These are phyloP conservation scores for Citrus inodora DNA, from an alignment of 345 rosid genomes.

Conservation along the genomic window DNA sequence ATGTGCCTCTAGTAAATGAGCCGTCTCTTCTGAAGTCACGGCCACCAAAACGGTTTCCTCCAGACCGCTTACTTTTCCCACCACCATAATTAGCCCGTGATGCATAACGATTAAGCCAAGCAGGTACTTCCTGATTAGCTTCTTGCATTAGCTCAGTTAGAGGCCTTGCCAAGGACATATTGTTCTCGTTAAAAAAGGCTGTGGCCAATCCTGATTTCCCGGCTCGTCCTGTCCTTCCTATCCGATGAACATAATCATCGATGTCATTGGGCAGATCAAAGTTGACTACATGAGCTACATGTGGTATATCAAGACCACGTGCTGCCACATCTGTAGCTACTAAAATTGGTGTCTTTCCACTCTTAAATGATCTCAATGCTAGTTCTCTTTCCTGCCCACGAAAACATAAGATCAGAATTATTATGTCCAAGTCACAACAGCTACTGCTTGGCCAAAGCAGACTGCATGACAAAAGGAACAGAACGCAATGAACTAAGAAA, in stretches of 20 bases:
- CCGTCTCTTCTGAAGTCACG: conserved; percentile 49
- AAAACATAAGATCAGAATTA: neutral
- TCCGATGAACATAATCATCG: conserved; percentile 60
- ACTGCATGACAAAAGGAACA: neutral
- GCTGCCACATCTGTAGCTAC: conserved; percentile 63
- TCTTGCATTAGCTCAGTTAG: conserved; percentile 52
- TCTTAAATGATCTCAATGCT: conserved; percentile 53
- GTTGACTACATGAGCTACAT: conserved; percentile 58
- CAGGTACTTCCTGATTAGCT: conserved; percentile 57
- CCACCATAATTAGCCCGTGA: conserved; percentile 34
- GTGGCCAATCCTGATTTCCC: conserved; percentile 55
- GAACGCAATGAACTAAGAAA: neutral
- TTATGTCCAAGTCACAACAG: neutral
- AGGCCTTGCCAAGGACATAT: conserved; percentile 39
- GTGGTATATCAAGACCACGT: conserved; percentile 62
- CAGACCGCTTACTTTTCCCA: conserved; percentile 39
- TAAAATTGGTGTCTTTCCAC: conserved; percentile 53
- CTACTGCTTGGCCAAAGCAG: neutral
- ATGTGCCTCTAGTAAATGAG: conserved; percentile 19
- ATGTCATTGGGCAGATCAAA: conserved; percentile 65
- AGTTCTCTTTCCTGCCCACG: conserved; percentile 51
- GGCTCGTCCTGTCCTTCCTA: conserved; percentile 61
- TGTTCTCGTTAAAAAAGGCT: conserved; percentile 58
- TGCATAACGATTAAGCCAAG: conserved; percentile 45
- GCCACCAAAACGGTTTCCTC: conserved; percentile 48